Percentiles rank a stretch among this genome's conserved stretches.
These are phyloP conservation scores for Patellaria atrata DNA, from an alignment of 495 filamentous ascomycete species.

Conservation along the genomic window DNA sequence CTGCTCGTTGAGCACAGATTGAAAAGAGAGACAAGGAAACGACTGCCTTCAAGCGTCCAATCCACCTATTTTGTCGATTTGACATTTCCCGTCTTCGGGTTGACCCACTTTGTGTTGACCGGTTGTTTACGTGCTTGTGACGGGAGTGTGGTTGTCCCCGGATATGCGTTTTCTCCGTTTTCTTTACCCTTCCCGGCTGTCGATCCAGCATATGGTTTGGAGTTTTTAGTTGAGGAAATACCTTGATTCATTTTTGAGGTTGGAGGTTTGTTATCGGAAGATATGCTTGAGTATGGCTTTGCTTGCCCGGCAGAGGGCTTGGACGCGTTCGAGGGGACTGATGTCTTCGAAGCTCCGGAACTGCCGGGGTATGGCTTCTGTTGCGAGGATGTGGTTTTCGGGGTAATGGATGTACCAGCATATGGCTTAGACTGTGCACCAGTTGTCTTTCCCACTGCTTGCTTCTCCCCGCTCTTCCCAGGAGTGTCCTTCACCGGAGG, in stretches of 20 bases:
- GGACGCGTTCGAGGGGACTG: no score
- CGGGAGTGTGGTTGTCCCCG: constrained; percentile 11
- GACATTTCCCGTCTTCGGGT: no score
- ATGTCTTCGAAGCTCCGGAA: no score
- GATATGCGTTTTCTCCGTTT: constrained; percentile 8
- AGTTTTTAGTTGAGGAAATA: neutral
- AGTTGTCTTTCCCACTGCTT: neutral
- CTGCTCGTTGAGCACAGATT: no score
- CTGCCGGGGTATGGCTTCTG: constrained; percentile 2
- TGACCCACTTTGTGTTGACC: no score
- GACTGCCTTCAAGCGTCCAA: no score
- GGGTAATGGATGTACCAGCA: constrained; percentile 1
- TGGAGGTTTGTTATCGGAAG: neutral
- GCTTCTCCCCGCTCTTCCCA: no score
- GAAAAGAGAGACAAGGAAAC: no score
- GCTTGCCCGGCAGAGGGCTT: neutral
- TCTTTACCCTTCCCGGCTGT: constrained; percentile 1
- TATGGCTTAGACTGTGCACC: constrained; percentile 2
- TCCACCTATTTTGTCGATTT: no score
- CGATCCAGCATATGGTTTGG: no score
- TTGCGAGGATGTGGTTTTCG: neutral
- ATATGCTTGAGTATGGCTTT: constrained; percentile 1
- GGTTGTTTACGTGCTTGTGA: constrained; percentile 7
- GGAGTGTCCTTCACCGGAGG: no score
- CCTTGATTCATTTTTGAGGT: neutral